Base-by-base conservation (phyloP, 2,329 filamentous ascomycete genomes). In the Aspergillus persii region DNA sequence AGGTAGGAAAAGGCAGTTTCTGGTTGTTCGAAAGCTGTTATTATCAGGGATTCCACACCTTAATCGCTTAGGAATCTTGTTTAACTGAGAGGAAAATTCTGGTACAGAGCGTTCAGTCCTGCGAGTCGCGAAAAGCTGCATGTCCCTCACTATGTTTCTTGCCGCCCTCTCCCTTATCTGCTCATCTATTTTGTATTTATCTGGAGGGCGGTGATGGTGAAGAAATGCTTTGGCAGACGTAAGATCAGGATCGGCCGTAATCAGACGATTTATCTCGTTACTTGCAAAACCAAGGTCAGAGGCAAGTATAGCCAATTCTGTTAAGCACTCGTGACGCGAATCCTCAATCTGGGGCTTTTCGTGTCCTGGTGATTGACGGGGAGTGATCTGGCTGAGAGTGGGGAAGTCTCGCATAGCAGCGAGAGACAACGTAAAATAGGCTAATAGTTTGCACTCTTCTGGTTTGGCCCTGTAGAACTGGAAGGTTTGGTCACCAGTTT, bases 321-420 rank as follows among this genome's bases (percentile, higher is more conserved):
- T 12, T 4, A 29, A 15, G 48, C 48, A 12, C 48, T 29, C 2
- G 8, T 50, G 1, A 30, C 5, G 15, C 9, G 23, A 30, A 30
- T 15, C 48, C 9, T 50, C 23, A 30, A 50, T 26, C 18, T 30
- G 23, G 4, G 30, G 48, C 9, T 50, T 50, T 50, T 30, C 15
- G 26, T 50, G 48, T 15, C 48, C 48, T 50, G 23, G 48, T 30
- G 23, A 30, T 8, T 50, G 26, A 15, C 23, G 48, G 9, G 48
- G 48, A 30, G 48, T 15, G 23, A 50, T 30, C n/a, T 50, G 48
- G 26, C 48, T 50, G 23, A 50, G 23, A 15, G 48, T 29, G 23
- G 48, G 23, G 26, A 50, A 50, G 48, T 50, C 48, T 50, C 48
- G 48, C 48, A 50, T 50, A 50, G 23, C 48, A 30, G 48, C 48